Evolutionary conservation across 176 grass and related monocot species (phyloP), one percentile per base, ranked within the genome.

Genomic region (Oryza punctata): DNA sequence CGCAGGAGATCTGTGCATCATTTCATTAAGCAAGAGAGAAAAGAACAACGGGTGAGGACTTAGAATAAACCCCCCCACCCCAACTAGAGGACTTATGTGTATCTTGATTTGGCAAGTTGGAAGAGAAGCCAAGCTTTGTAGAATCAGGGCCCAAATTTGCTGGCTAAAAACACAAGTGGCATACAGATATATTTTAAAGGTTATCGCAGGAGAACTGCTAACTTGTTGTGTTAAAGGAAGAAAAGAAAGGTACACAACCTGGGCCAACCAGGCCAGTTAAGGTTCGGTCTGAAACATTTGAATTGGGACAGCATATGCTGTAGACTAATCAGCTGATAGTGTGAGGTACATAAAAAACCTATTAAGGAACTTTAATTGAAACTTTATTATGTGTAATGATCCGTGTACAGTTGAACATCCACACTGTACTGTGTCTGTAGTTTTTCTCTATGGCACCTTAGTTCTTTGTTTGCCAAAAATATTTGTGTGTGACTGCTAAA

Each of bases 401-500:
- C n/a, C 11, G 21, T 60, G 54, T 60, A 21, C 50, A 54, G 50
- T 54, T 57, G 52, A 57, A n/a, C n/a, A 24, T 9, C 57, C 57
- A 24, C 2, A 24, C 19, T 0, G 2, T 61, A 61, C n/a, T 61
- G 57, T 24, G 10, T 24, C 9, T 61, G 57, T 61, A 61, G n/a
- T 24, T 61, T 61, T 24, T 61, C 21, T 61, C n/a, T 61, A n/a
- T 10, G 8, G 21, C 2, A 24, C 9, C 57, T 21, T 19, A 21
- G 18, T 57, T 60, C 7, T 24, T 46, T 52, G 67, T 66, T 38
- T 67, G 45, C 26, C 61, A 84, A 84, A 38, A 84, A 26, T 75
- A 23, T 35, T 65, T 38, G 28, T 29, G 54, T 76, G 0, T 66
- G n/a, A 76, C 63, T 54, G 19, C 35, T 38, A 70, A 70, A 49